A percentile compares a stretch with the other conserved stretches of the same genome.
These are phyloP conservation scores for Ganoderma leucocontextum DNA, from an alignment of 1,284 basidiomycete species.

Conservation along the genomic window DNA sequence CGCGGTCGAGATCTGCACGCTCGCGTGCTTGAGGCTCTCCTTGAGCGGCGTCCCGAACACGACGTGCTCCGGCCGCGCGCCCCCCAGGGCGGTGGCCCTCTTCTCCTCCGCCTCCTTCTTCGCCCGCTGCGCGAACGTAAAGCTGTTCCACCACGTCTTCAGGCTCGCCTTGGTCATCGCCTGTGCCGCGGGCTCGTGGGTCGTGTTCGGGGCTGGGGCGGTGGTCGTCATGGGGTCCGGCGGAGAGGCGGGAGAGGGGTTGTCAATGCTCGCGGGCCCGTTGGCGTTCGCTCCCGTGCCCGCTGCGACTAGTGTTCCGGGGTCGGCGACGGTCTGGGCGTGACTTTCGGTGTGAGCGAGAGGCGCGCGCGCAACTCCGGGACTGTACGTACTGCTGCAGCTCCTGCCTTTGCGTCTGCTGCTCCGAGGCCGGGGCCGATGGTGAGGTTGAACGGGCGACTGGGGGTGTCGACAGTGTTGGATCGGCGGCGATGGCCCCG, in stretches of 20 bases:
- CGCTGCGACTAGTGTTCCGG: slow-evolving; percentile 3
- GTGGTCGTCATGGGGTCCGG: slow-evolving; percentile 27
- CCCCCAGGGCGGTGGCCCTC: slow-evolving; percentile 44
- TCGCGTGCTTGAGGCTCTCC: slow-evolving; percentile 87
- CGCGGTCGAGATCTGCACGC: slow-evolving; percentile 95
- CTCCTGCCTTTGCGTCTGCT: slow-evolving; percentile 10
- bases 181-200: slow-evolving; percentile 30
- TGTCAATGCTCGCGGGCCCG: slow-evolving; percentile 8
- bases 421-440: slow-evolving; percentile 11
- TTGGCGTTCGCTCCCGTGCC: slow-evolving; percentile 10
- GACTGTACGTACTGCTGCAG: slow-evolving; percentile 9
- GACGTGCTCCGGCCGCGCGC: slow-evolving; percentile 36
- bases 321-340: slow-evolving; percentile 5
- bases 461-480: slow-evolving; percentile 34
- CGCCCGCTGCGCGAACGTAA: slow-evolving; percentile 66
- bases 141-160: slow-evolving; percentile 87
- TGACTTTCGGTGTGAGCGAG: slow-evolving; percentile 6
- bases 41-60: slow-evolving; percentile 91
- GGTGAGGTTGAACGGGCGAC: slow-evolving; percentile 21
- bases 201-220: slow-evolving; percentile 15
- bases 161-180: slow-evolving; percentile 69
- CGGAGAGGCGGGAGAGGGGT: slow-evolving; percentile 19
- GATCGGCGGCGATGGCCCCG: slow-evolving; percentile 36
- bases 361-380: slow-evolving; percentile 8
- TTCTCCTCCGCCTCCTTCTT: slow-evolving; percentile 59